phyloP scores from a whole-genome alignment of 768 basidiomycete species.

The Gautieria morchelliformis region DNA sequence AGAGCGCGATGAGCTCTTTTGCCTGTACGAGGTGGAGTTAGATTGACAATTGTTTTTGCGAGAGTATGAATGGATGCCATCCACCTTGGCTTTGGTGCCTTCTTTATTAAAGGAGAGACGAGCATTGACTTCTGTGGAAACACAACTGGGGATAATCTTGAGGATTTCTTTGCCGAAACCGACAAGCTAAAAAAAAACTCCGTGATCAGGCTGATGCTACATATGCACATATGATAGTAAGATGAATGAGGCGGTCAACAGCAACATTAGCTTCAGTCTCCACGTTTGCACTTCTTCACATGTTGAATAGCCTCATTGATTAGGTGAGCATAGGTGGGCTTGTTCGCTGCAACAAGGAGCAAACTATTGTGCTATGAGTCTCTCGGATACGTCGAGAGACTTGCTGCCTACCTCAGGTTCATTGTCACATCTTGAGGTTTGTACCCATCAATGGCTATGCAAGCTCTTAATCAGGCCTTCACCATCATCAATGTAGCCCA shows the following conservation, averaged over 20 bases:
- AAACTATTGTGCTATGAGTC: too few species aligned
- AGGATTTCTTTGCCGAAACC: constrained; percentile 97
- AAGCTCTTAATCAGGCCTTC: too few species aligned
- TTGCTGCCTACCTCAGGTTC: too few species aligned
- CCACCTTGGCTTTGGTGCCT: too few species aligned
- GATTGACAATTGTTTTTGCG: too few species aligned
- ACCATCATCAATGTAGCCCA: too few species aligned
- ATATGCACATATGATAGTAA: background rate
- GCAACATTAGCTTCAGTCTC: constrained; percentile 80
- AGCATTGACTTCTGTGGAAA: constrained; percentile 98
- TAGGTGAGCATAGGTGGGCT: constrained; percentile 73
- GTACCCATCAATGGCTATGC: constrained; percentile 84
- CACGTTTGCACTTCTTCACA: constrained; percentile 66
- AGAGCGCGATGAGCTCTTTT: constrained; percentile 74
- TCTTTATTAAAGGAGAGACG: too few species aligned
- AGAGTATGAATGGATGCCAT: too few species aligned
- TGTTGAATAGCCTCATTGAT: constrained; percentile 66
- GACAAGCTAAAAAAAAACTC: constrained; percentile 61
- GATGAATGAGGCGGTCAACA: constrained; percentile 74
- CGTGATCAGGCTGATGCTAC: constrained; percentile 6
- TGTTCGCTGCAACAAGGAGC: constrained; percentile 86
- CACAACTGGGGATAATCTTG: constrained; percentile 91
- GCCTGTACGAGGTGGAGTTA: constrained; percentile 36
- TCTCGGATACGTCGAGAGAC: too few species aligned
- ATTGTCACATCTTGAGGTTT: constrained; percentile 99